Evolutionary conservation across 179 eudicot species (phyloP), one percentile per base, ranked within the genome.

Genomic region (Vitellaria paradoxa): DNA sequence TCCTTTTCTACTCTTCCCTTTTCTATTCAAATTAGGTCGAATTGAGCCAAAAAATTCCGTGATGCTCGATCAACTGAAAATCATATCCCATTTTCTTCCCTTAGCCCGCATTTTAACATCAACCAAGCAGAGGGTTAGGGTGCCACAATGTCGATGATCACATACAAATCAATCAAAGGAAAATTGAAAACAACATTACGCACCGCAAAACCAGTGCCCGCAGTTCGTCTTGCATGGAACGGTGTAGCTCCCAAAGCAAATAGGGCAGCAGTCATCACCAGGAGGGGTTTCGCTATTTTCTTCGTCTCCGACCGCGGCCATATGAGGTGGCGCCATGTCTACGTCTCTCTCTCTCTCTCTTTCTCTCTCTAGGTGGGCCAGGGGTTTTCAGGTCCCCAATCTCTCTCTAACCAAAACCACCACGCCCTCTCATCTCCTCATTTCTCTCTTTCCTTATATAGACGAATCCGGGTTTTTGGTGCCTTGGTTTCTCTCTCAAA

Each of bases 151-250:
- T 50, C 4, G 53, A 11, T 7, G 53, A 30, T 30, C 37, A 30
- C 37, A 30, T 30, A 30, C 37, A 50, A 50, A 50, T 11, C 53
- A 50, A 50, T 7, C 53, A 50, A 50, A 50, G 3, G 53, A 30
- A 30, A 30, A 50, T 50, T 50, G 12, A 50, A 50, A 50, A 7
- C 10, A 11, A 50, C 10, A 12, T 7, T 26, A 72, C 76, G 70
- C 64, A 87, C 91, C 93, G 68, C 93, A 88, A 74, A 76, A 90
- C 91, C 91, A 88, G 78, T 90, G 93, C 59, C 89, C 91, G 67
- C 91, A 90, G 18, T 72, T 76, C 3, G 87, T 78, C 10, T 86
- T 84, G 73, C 87, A 90, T 14, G 91, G 85, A 74, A 84, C 73
- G 57, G 82, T 69, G 81, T 87, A 90, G 46, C 76, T 70, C 4